Base-by-base conservation (phyloP, 257 asterid genomes). In the Solanum paucissectum region DNA sequence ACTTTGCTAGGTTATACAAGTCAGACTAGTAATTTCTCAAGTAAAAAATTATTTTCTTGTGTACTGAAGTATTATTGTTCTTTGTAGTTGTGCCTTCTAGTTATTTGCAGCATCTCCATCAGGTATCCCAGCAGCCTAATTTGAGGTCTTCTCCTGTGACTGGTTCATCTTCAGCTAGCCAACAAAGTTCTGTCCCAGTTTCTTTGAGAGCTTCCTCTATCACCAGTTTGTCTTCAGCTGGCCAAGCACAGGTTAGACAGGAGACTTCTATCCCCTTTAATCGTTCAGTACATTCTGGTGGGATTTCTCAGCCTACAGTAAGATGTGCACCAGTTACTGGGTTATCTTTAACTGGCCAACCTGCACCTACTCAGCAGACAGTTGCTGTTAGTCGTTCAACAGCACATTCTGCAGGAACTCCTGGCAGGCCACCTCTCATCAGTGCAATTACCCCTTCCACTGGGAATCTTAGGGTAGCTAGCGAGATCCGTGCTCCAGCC, bases 361-460 rank as follows among this genome's bases (percentile, higher is more conserved):
- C 90, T 37, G 62, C 79, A 14, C n/a, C 88, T 29, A 81, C 37
- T 88, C 95, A 89, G 85, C 92, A 74, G 62, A 88, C 66, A 77
- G 83, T 91, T 13, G 34, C 89, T 73, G 89, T 87, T 88, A 92
- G 85, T 33, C 92, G 55, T 75, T 33, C 92, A 44, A 42, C 92
- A 46, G 89, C 93, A 77, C 93, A 52, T 84, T 86, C 69, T 86
- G 84, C 95, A n/a, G 88, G 90, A 83, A 21, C 87, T 49, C 87
- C 91, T 34, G 38, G 93, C 75, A 91, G 96, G 79, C 97, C 98
- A 7, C 98, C 94, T 16, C 88, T 86, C 89, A 94, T 96, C 72
- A 74, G 92, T 82, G 88, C 94, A 88, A 87, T 94, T 46, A 90
- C 92, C 58, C 94, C 92, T 87, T 69, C 87, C 14, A 73, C 82